These are phyloP conservation scores for Candida insectalens DNA, from an alignment of 805 yeast genomes.

Conservation along the genomic window DNA sequence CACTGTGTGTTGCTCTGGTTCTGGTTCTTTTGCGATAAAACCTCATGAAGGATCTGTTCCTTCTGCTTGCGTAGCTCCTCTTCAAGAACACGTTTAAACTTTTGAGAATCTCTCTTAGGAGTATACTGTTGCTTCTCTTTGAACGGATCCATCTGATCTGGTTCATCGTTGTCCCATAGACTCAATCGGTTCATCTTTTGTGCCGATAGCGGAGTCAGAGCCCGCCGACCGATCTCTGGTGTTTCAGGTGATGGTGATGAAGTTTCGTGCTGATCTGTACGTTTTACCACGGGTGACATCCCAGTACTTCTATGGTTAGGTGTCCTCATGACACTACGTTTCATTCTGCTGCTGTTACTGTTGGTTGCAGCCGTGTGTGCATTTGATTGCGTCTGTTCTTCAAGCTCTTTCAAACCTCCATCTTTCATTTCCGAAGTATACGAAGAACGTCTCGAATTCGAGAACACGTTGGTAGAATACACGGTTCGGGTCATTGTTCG, in stretches of 20 bases:
- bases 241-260: constrained; percentile 9
- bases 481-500: too few relatives aligned
- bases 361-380: too few relatives aligned
- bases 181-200: constrained; percentile 4
- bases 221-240: constrained; percentile 18
- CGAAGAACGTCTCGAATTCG: too few relatives aligned
- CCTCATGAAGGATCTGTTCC: constrained; percentile 9
- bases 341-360: too few relatives aligned
- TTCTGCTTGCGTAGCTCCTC: constrained; percentile 13
- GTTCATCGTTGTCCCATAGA: constrained; percentile 1
- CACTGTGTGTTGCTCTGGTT: constrained; percentile 7
- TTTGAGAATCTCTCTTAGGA: not conserved
- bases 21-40: not conserved
- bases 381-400: too few relatives aligned
- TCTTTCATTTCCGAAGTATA: not conserved
- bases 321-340: not conserved
- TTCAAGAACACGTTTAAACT: constrained; percentile 9
- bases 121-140: not conserved
- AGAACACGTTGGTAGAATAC: too few relatives aligned
- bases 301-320: not conserved
- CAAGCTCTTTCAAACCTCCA: not conserved
- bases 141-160: not conserved
- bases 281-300: constrained; percentile 1
- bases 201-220: constrained; percentile 14
- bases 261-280: not conserved